Evolutionary conservation across 2,329 filamentous ascomycete genomes (phyloP).

Genomic region (Fusarium domesticum): DNA sequence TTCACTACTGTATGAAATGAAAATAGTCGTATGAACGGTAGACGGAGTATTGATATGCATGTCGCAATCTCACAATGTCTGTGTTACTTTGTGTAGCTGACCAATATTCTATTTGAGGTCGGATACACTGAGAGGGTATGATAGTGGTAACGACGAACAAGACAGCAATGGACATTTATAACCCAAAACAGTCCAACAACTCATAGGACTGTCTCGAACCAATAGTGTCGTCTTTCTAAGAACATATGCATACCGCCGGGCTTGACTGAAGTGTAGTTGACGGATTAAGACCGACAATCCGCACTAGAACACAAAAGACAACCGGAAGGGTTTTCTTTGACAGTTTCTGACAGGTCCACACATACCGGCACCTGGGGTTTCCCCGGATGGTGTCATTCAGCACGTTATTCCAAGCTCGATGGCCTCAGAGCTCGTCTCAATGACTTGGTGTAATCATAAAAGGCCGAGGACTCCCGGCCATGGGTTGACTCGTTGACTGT

Average conservation of each 20-base stretch:
- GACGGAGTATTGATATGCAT: neutral
- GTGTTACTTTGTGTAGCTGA: neutral
- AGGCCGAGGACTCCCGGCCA: slow-evolving; percentile 14
- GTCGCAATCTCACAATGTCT: neutral
- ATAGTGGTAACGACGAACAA: no score
- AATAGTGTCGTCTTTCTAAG: no score
- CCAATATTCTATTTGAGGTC: no score
- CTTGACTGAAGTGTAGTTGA: slow-evolving; percentile 15
- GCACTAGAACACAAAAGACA: slow-evolving; percentile 22
- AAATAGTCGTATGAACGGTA: neutral
- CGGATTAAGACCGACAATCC: slow-evolving; percentile 14
- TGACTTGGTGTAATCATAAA: slow-evolving; percentile 19
- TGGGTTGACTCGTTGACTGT: neutral
- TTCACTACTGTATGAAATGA: no score
- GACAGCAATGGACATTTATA: no score
- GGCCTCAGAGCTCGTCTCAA: slow-evolving; percentile 18
- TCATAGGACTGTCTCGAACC: no score
- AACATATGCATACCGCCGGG: no score
- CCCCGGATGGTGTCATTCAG: slow-evolving; percentile 31
- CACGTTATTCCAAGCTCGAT: slow-evolving; percentile 30
- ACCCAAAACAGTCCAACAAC: no score
- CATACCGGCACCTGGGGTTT: slow-evolving; percentile 17
- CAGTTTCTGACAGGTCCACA: slow-evolving; percentile 24
- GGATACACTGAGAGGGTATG: no score
- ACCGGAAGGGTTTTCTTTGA: slow-evolving; percentile 8